phyloP scores from a whole-genome alignment of 2,329 filamentous ascomycete genomes.

The Cladosporium velox region DNA sequence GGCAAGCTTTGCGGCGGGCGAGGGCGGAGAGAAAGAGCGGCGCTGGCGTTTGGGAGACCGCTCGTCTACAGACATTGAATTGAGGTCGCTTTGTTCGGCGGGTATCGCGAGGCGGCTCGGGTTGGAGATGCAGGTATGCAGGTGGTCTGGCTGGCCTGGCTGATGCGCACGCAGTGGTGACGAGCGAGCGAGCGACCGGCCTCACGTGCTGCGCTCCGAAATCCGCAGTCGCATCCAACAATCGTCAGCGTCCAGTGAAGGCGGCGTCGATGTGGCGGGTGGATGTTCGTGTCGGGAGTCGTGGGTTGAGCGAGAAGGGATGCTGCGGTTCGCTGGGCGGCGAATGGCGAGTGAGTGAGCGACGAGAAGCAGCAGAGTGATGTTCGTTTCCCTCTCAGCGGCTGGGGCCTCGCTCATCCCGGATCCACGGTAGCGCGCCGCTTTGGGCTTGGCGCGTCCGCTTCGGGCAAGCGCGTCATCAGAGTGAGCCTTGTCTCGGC shows the following conservation, averaged over 20 bases:
- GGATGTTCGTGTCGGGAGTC: background rate
- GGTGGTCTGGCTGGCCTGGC: conserved; percentile 1
- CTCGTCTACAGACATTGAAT: conserved; percentile 37
- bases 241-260: conserved; percentile 21
- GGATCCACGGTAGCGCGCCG: conserved; percentile 3
- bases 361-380: conserved; percentile 3
- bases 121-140: background rate
- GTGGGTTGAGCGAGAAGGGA: background rate
- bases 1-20: conserved; percentile 44
- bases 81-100: conserved; percentile 1
- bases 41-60: conserved; percentile 41
- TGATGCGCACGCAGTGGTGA: conserved; percentile 6
- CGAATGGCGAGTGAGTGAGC: conserved; percentile 3
- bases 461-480: conserved; percentile 7
- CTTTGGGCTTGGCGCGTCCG: background rate
- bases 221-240: conserved; percentile 12
- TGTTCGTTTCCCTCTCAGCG: conserved; percentile 6
- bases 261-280: conserved; percentile 17
- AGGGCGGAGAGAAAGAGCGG: conserved; percentile 49
- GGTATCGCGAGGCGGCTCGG: conserved; percentile 2
- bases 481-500: background rate
- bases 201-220: conserved; percentile 15
- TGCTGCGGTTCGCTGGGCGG: conserved; percentile 8
- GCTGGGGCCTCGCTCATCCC: conserved; percentile 15
- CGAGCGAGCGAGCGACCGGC: conserved; percentile 5